Evolutionary conservation across 2,329 filamentous ascomycete species (phyloP).

Genomic region (Xylariaceae sp.): DNA sequence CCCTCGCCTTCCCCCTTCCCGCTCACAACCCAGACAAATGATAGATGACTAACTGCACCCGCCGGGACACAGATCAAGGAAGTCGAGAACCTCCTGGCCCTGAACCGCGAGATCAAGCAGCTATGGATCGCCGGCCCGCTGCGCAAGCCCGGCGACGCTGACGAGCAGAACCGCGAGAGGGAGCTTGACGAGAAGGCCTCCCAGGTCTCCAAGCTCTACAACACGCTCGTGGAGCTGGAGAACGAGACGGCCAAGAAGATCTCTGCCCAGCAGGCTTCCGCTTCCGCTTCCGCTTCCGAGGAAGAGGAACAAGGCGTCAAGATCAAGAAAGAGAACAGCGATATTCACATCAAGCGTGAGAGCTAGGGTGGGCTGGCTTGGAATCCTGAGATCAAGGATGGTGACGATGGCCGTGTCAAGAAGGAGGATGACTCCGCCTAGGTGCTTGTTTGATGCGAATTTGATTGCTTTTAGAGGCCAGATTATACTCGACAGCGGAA

Average conservation of each 20-base stretch:
- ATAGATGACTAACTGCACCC: conserved; percentile 1
- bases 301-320: background rate
- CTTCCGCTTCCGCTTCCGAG: background rate
- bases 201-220: conserved; percentile 44
- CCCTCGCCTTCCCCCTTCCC: background rate
- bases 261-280: background rate
- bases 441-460: too few species aligned
- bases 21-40: background rate
- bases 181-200: conserved; percentile 47
- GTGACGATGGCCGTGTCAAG: too few species aligned
- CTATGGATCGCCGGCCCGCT: conserved; percentile 58
- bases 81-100: conserved; percentile 52
- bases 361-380: background rate
- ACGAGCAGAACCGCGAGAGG: conserved; percentile 43
- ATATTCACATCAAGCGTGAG: conserved; percentile 3
- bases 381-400: background rate
- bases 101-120: conserved; percentile 57
- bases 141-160: conserved; percentile 51
- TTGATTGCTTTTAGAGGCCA: too few species aligned
- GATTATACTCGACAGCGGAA: too few species aligned
- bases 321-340: background rate
- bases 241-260: conserved; percentile 13
- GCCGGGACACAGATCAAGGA: conserved; percentile 46
- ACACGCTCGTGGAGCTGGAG: conserved; percentile 39
- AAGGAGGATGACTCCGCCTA: too few species aligned